Evolutionary conservation across 139 green algal genomes (phyloP).

Genomic region (Auxenochlorella pyrenoidosa): DNA sequence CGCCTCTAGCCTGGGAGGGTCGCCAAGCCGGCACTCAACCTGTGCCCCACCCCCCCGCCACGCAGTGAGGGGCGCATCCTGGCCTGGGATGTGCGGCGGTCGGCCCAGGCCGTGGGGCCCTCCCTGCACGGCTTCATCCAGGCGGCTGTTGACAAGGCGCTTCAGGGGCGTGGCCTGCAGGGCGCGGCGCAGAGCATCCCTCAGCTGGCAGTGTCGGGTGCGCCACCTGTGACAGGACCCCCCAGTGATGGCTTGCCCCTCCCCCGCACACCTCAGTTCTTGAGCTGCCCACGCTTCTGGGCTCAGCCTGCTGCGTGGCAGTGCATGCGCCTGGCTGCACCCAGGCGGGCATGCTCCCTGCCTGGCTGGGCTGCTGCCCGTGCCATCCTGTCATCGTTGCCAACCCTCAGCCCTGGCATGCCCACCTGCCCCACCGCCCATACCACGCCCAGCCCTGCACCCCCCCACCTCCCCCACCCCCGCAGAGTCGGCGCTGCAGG

Average conservation of each 20-base stretch:
- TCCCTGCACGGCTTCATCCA: neutral
- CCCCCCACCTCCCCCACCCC: neutral
- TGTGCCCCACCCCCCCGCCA: too few species aligned
- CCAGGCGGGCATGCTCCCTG: too few species aligned
- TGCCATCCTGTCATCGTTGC: too few species aligned
- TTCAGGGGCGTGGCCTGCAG: neutral
- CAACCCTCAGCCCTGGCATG: too few species aligned
- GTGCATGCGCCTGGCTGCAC: too few species aligned
- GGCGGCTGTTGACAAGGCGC: neutral
- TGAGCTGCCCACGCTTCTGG: too few species aligned
- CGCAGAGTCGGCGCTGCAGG: conserved; percentile 15
- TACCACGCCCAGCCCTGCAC: neutral
- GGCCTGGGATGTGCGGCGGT: conserved; percentile 11
- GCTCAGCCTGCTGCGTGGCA: too few species aligned
- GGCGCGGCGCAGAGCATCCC: neutral
- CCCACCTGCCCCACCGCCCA: too few species aligned
- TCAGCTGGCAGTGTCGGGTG: neutral
- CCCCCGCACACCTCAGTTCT: neutral
- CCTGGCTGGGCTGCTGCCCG: too few species aligned
- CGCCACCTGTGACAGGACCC: neutral
- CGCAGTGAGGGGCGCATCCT: neutral
- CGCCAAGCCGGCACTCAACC: too few species aligned
- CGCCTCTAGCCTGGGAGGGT: too few species aligned
- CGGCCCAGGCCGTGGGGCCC: conserved; percentile 8
- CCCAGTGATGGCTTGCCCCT: neutral